A percentile compares a stretch with the other conserved stretches of the same genome.
Evolutionary conservation across 202 grass and related monocot genomes (phyloP).

Genomic region (Carex sylvatica): DNA sequence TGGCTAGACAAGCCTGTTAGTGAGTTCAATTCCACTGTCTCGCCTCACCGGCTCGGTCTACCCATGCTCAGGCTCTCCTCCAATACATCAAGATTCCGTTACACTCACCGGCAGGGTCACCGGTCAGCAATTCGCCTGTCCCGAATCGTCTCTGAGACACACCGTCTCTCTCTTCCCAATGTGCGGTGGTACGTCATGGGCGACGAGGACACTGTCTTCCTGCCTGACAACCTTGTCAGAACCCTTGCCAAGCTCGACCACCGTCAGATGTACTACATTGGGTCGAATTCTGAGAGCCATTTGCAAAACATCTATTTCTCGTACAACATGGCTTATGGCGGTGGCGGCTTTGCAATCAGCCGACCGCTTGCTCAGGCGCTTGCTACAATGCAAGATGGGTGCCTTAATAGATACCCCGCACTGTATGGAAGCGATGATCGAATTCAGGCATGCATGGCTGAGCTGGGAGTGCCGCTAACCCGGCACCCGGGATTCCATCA

Average conservation of each 20-base stretch:
- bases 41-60: conserved; percentile 45
- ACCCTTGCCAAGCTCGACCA: conserved; percentile 73
- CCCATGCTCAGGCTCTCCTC: conserved; percentile 67
- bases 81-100: conserved; percentile 73
- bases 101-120: conserved; percentile 68
- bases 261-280: conserved; percentile 87
- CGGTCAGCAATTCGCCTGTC: conserved; percentile 96
- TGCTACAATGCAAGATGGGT: conserved; percentile 66
- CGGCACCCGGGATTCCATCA: conserved; percentile 88
- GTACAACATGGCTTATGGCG: conserved; percentile 91
- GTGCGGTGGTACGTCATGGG: conserved; percentile 98
- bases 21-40: conserved; percentile 46
- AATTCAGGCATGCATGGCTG: conserved; percentile 96
- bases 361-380: conserved; percentile 59
- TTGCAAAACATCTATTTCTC: conserved; percentile 98
- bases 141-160: conserved; percentile 91
- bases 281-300: conserved; percentile 92
- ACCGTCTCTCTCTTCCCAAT: conserved; percentile 59
- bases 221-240: conserved; percentile 73
- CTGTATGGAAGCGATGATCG: conserved; percentile 93
- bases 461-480: conserved; percentile 84
- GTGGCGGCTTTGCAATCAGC: conserved; percentile 92
- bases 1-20: conserved; percentile 76
- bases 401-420: conserved; percentile 72
- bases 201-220: conserved; percentile 92